Percentiles rank a stretch among this genome's conserved stretches.
Conservation (phyloP, 805 yeast genomes). For the Candida sakaeoensis region DNA sequence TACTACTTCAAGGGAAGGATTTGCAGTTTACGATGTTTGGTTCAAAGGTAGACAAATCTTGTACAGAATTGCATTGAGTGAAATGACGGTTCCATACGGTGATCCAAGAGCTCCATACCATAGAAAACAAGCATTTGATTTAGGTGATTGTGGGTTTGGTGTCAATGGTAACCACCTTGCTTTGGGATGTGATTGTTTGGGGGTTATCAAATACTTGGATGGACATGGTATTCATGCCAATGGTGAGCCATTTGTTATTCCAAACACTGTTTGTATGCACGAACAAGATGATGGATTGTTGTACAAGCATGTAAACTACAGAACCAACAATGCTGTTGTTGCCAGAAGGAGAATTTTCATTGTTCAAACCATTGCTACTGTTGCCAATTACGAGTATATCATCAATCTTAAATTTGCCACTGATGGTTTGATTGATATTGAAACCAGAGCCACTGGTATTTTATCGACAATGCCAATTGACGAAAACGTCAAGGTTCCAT, state of each 20-base stretch:
- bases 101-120: conserved; percentile 78
- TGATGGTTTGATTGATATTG: conserved; percentile 74
- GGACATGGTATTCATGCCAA: conserved; percentile 50
- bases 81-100: conserved; percentile 87
- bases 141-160: conserved; percentile 85
- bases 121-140: conserved; percentile 82
- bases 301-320: conserved; percentile 76
- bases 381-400: conserved; percentile 80
- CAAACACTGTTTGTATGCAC: conserved; percentile 76
- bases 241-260: conserved; percentile 61
- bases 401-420: conserved; percentile 69
- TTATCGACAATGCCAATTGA: conserved; percentile 82
- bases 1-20: conserved; percentile 73
- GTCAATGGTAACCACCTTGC: conserved; percentile 61
- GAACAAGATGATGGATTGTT: conserved; percentile 75
- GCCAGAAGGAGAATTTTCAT: conserved; percentile 78
- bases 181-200: conserved; percentile 81
- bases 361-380: conserved; percentile 78
- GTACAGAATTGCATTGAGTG: conserved; percentile 70
- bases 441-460: conserved; percentile 84
- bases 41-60: conserved; percentile 75
- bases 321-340: conserved; percentile 67
- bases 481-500: conserved; percentile 59
- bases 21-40: conserved; percentile 65
- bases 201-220: conserved; percentile 72